Percentiles rank a stretch among this genome's conserved stretches.
Conservation (phyloP, 257 asterid genomes). For the Cruciata laevipes region DNA sequence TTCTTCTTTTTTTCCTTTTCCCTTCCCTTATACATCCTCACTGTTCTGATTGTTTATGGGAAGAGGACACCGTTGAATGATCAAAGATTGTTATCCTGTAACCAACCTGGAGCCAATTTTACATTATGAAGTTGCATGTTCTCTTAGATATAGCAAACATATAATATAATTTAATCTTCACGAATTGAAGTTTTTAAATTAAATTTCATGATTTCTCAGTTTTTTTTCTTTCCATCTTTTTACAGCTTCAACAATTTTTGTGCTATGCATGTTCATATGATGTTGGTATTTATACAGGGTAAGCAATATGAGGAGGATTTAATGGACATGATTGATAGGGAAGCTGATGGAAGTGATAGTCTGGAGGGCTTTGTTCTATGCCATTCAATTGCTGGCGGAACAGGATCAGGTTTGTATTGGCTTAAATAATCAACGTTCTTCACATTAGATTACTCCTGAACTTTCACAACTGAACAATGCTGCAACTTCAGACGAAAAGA, state of each 20-base stretch:
- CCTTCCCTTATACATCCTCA: neutral
- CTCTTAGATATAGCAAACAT: neutral
- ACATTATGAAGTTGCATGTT: neutral
- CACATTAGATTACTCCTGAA: neutral
- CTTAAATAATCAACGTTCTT: neutral
- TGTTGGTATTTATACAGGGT: conserved; percentile 46
- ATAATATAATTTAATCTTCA: neutral
- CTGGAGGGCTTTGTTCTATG: conserved; percentile 99
- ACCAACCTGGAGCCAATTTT: neutral
- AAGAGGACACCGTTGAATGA: neutral
- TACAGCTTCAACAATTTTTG: neutral
- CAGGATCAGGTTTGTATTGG: conserved; percentile 63
- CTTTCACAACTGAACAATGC: neutral
- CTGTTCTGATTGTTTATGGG: neutral
- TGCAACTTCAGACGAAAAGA: neutral
- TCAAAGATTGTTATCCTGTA: neutral
- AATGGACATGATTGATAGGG: conserved; percentile 99
- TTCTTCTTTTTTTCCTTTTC: neutral
- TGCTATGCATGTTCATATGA: neutral
- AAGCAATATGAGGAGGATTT: conserved; percentile 94
- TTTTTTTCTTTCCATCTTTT: neutral
- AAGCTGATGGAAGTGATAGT: conserved; percentile 99
- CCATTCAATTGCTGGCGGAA: conserved; percentile 99
- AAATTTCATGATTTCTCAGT: neutral
- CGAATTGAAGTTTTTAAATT: neutral